A percentile compares a stretch with the other conserved stretches of the same genome.
Evolutionary conservation across 2,329 filamentous ascomycete species (phyloP).

Genomic region (Fulvia fulva): DNA sequence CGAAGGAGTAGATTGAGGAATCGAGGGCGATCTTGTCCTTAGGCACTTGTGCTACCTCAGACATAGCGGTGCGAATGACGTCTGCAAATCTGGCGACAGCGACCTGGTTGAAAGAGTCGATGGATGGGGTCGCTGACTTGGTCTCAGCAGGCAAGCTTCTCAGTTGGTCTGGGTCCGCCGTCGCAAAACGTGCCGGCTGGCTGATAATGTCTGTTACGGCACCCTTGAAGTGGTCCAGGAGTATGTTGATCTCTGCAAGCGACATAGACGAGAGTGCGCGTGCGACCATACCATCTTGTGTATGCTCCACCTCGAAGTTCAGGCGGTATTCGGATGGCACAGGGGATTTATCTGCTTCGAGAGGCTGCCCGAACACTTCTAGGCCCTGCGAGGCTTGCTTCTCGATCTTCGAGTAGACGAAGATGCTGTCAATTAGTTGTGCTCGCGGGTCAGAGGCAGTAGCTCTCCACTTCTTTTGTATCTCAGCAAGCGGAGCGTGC

Average conservation of each 20-base stretch:
- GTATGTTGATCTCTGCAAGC: constrained; percentile 1
- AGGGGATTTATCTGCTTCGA: constrained; percentile 13
- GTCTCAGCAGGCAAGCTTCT: constrained; percentile 6
- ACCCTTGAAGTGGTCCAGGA: constrained; percentile 10
- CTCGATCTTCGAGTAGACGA: constrained; percentile 12
- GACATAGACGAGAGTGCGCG: constrained; percentile 8
- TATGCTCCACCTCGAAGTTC: constrained; percentile 16
- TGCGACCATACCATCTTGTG: constrained; percentile 5
- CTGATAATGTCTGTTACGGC: constrained; percentile 10
- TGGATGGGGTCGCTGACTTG: not conserved
- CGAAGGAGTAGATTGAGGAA: constrained; percentile 14
- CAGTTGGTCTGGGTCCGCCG: constrained; percentile 9
- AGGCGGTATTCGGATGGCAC: constrained; percentile 14
- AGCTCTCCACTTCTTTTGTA: constrained; percentile 14
- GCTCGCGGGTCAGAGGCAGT: constrained; percentile 1
- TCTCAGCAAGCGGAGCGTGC: constrained; percentile 12
- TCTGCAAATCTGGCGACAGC: constrained; percentile 7
- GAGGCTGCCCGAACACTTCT: constrained; percentile 5
- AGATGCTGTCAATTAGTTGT: constrained; percentile 12
- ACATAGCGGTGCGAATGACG: constrained; percentile 12
- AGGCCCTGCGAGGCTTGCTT: not conserved
- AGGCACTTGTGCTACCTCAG: constrained; percentile 12
- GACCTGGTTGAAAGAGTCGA: not conserved
- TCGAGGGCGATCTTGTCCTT: constrained; percentile 10
- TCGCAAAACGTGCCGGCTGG: constrained; percentile 10